Conservation (phyloP, 148 eudicot species). For the Nepenthes gracilis region DNA sequence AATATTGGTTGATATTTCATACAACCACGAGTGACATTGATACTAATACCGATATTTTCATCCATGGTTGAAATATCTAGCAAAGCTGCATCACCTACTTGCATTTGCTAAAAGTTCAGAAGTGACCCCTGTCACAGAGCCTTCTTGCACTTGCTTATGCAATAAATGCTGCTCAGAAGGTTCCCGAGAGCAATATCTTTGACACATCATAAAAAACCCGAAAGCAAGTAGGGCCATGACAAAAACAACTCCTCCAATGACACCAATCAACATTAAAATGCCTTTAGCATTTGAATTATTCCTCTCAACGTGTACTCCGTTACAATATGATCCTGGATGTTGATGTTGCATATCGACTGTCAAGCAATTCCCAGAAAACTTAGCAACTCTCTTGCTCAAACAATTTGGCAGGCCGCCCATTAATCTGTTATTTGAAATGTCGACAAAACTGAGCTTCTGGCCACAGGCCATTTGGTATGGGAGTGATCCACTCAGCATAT, state of each 20-base stretch:
- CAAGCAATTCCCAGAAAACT: conserved; percentile 48
- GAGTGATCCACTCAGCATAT: conserved; percentile 49
- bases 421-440: conserved; percentile 48
- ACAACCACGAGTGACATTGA: too few relatives aligned
- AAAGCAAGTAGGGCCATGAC: conserved; percentile 33
- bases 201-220: conserved; percentile 24
- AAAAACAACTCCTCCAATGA: conserved; percentile 21
- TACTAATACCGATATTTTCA: too few relatives aligned
- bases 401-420: conserved; percentile 46
- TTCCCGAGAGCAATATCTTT: conserved; percentile 32
- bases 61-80: not conserved
- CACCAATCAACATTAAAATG: conserved; percentile 15
- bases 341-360: conserved; percentile 32
- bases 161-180: conserved; percentile 45
- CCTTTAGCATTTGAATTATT: conserved; percentile 21
- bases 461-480: conserved; percentile 46
- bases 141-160: conserved; percentile 39
- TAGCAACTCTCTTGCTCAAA: conserved; percentile 29
- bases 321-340: conserved; percentile 40
- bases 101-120: conserved; percentile 56
- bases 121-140: conserved; percentile 30
- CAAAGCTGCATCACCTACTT: conserved; percentile 29
- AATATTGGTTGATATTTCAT: too few relatives aligned
- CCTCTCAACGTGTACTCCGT: conserved; percentile 7
- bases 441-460: conserved; percentile 36